A percentile compares a stretch with the other conserved stretches of the same genome.
phyloP scores from a whole-genome alignment of 306 rosid species.

The Alnus glutinosa region DNA sequence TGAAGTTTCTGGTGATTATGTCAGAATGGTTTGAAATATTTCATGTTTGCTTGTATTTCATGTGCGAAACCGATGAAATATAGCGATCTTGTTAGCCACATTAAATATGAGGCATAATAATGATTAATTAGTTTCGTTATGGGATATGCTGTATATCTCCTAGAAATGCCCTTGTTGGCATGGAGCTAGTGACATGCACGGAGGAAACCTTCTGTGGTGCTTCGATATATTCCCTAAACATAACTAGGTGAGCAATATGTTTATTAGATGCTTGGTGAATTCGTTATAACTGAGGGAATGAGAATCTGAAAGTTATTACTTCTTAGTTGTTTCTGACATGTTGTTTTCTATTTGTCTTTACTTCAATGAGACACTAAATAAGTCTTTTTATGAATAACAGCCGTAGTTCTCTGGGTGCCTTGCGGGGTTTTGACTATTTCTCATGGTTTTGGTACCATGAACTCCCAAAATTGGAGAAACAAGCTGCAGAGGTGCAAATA shows the following conservation, averaged over 20 bases:
- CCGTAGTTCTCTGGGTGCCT: slow-evolving; percentile 22
- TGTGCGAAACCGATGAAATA: not conserved
- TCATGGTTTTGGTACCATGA: slow-evolving; percentile 48
- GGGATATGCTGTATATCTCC: not conserved
- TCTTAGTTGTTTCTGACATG: not conserved
- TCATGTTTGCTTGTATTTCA: not conserved
- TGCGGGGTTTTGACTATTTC: slow-evolving; percentile 25
- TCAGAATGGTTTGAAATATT: not conserved
- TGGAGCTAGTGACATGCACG: not conserved
- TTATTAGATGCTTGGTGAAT: not conserved
- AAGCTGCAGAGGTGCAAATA: slow-evolving; percentile 29
- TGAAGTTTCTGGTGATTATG: slow-evolving; percentile 8
- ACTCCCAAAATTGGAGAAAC: slow-evolving; percentile 27
- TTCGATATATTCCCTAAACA: not conserved
- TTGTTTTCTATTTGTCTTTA: slow-evolving; percentile 22
- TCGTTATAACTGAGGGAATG: not conserved
- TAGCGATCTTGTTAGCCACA: not conserved
- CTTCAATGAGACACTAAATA: slow-evolving; percentile 33
- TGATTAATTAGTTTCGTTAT: not conserved
- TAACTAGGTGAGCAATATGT: slow-evolving; percentile 2
- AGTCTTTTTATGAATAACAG: slow-evolving; percentile 43
- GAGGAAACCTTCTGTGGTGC: not conserved
- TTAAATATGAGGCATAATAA: not conserved
- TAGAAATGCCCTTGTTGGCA: slow-evolving; percentile 14
- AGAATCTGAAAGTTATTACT: not conserved